Evolutionary conservation across 2,329 filamentous ascomycete species (phyloP), one percentile per base, ranked within the genome.

Genomic region (Talaromyces sp.): DNA sequence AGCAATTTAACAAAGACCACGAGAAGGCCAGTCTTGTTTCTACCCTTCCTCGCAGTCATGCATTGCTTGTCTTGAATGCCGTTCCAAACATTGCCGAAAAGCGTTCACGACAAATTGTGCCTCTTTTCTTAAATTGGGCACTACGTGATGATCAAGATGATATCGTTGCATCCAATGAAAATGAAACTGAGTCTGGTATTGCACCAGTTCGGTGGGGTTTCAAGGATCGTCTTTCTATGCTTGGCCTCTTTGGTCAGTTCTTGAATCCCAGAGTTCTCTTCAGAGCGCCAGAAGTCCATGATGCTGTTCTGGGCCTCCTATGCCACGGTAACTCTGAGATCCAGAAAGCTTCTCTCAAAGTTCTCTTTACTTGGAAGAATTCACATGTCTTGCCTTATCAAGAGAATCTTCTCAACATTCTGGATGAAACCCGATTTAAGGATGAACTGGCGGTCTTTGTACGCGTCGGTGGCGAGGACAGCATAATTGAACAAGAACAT

Each of bases 381-480:
- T 81, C 87, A 2, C 85, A 82, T 8, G 79, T 99, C 45, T 82
- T 82, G 54, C 81, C 86, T 0, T 96, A 97, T 66, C 85, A 91
- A 64, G 91, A 97, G 62, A 90, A 92, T 62, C 75, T 99, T 20
- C 82, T 91, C 56, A 92, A 91, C 63, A 79, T 99, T 2, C 82
- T 97, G 8, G 94, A 99, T 61, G 94, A 97, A 57, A 86, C 89
- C 20, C 84, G 90, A 44, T 96, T 97, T 75, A 90, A 91, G 66
- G 94, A 97, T 65, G 93, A 97, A 69, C 81, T 99, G n/a, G 88
- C 91, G 0, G 85, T 94, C 4, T 88, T 99, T 59, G 82, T 99
- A 48, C 88, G 91, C 65, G 83, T 88, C 14, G 86, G 89, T 16
- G 67, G 75, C 20, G 77, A 84, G 35, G 78, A 83, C 55, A 86